These are phyloP conservation scores for Diversispora epigaea DNA, from an alignment of 192 early-diverging fungal genomes.

Conservation along the genomic window DNA sequence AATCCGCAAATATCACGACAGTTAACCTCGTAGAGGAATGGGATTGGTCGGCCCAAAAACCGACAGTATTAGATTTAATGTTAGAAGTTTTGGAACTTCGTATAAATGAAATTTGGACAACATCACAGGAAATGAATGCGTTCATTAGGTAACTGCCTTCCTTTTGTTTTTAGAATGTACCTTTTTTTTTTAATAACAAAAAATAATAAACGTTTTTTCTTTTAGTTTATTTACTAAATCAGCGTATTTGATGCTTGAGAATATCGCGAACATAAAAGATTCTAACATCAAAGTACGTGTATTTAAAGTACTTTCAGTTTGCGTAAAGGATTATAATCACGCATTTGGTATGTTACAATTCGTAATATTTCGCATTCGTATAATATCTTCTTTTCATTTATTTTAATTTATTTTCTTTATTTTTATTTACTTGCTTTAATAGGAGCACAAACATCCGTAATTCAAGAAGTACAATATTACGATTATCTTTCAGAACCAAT, in stretches of 20 bases:
- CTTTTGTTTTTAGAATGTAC: background rate
- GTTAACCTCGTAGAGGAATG: constrained; percentile 38
- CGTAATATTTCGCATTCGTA: background rate
- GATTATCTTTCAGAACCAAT: constrained; percentile 81
- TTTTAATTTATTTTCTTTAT: too few relatives aligned
- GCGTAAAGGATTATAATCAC: constrained; percentile 77
- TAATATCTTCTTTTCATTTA: background rate
- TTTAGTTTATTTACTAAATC: constrained; percentile 71
- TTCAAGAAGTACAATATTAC: constrained; percentile 82
- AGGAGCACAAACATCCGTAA: constrained; percentile 72
- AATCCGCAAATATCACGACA: constrained; percentile 37
- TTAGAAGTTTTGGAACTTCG: constrained; percentile 55
- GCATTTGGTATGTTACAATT: constrained; percentile 52
- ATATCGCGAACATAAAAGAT: constrained; percentile 65
- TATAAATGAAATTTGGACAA: constrained; percentile 70
- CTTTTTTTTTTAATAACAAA: background rate
- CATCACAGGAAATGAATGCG: constrained; percentile 66
- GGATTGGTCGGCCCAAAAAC: constrained; percentile 63
- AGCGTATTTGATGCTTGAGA: constrained; percentile 80
- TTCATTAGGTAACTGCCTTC: constrained; percentile 55
- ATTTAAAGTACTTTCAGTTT: constrained; percentile 72
- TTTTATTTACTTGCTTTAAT: constrained; percentile 1
- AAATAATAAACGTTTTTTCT: background rate
- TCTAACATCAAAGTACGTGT: constrained; percentile 54
- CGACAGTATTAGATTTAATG: constrained; percentile 55